phyloP scores from a whole-genome alignment of 768 basidiomycete species.

The Clitopilus passeckerianus region DNA sequence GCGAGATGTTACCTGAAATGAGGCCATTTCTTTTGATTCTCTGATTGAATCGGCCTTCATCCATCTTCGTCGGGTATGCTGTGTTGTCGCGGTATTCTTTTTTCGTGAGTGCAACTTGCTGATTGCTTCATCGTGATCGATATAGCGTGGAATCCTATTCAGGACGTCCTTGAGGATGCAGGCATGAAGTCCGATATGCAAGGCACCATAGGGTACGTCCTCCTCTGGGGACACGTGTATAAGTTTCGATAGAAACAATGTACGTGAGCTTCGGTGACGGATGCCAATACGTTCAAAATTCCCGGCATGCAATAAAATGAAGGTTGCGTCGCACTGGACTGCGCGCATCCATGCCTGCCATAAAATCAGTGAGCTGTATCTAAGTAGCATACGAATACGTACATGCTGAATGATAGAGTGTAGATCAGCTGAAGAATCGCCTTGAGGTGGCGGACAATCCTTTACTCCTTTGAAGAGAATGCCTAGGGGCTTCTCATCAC shows the following conservation, averaged over 20 bases:
- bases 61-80: too few relatives aligned
- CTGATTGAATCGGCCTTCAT: too few relatives aligned
- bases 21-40: too few relatives aligned
- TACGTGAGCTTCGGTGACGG: constrained; percentile 6
- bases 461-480: too few relatives aligned
- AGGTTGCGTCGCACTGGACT: constrained; percentile 1
- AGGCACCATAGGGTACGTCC: constrained; percentile 4
- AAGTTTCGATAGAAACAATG: constrained; percentile 8
- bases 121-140: background rate
- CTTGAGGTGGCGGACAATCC: too few relatives aligned
- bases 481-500: too few relatives aligned
- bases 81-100: too few relatives aligned
- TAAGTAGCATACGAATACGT: background rate
- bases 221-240: constrained; percentile 1
- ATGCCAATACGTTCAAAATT: constrained; percentile 5
- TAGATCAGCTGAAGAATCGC: background rate
- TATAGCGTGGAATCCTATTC: background rate
- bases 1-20: too few relatives aligned
- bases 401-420: background rate
- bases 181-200: constrained; percentile 7
- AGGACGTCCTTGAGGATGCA: constrained; percentile 6
- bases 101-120: too few relatives aligned
- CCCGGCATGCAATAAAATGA: constrained; percentile 7
- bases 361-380: background rate
- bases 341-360: background rate